Evolutionary conservation across 208 protist species (phyloP), one percentile per base, ranked within the genome.

Genomic region (Wallacemonas collosoma): DNA sequence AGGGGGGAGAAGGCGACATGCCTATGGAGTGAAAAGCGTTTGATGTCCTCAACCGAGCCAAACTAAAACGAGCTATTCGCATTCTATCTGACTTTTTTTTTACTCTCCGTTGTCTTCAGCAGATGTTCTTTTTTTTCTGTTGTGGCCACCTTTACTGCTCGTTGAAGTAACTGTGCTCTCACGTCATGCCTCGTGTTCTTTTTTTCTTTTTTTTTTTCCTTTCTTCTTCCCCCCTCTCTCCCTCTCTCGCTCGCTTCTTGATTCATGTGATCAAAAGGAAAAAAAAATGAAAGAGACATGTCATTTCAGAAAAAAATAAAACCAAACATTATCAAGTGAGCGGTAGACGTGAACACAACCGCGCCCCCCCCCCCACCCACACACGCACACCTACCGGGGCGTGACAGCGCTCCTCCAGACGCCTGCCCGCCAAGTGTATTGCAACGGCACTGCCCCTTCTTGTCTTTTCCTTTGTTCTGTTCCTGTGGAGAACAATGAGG

Each of bases 121-220:
- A 50, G 45, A 14, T 50, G 12, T 50, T 14, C 45, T 6, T 12
- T 14, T 14, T 6, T 50, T 12, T 50, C 6, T 14, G 8, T 12
- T 6, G 45, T 50, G 6, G 45, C 45, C 6, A 6, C 12, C 45
- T 50, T 50, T 1, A 14, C 45, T 50, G 6, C 12, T 50, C 45
- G 8, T 50, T 50, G 45, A 50, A 50, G 45, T 12, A 50, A 12
- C 45, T 50, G 6, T 50, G 6, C 53, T n/a, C 26, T 38, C 53
- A 57, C 15, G 15, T 57, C 17, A 8, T 57, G 53, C 43, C 56
- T 47, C 54, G 5, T 67, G 3, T 35, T 38, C 38, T 66, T 54
- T 44, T 66, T 56, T 45, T 44, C 48, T 39, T 68, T 60, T 66
- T 15, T 58, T 76, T 66, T 67, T 66, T 53, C 57, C 45, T 71